Conservation (phyloP, 768 basidiomycete species). For the Termitomyces sp. region DNA sequence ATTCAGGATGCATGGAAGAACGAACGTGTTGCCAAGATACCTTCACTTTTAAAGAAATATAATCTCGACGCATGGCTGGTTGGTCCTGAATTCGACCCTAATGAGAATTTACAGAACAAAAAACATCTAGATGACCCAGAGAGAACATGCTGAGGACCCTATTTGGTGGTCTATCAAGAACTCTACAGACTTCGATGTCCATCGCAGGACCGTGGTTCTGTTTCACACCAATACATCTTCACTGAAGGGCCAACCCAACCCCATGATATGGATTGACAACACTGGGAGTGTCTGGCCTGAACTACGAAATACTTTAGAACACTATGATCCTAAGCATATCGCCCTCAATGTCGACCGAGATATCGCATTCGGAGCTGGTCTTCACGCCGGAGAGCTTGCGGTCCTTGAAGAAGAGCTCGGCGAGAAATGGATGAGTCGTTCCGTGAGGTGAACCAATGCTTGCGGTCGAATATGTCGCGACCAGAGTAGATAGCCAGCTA, state of each 20-base stretch:
- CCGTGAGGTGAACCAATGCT: conserved; percentile 42
- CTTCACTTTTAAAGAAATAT: conserved; percentile 38
- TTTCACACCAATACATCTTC: conserved; percentile 43
- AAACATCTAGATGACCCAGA: conserved; percentile 35
- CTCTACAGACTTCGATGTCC: conserved; percentile 43
- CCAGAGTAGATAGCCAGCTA: conserved; percentile 37
- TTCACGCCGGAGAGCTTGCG: conserved; percentile 45
- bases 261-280: conserved; percentile 46
- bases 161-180: conserved; percentile 49
- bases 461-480: conserved; percentile 44
- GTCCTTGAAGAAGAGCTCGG: conserved; percentile 35
- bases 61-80: conserved; percentile 37
- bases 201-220: conserved; percentile 44
- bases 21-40: conserved; percentile 38
- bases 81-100: neutral
- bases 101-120: conserved; percentile 15
- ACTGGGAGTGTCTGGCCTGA: conserved; percentile 46
- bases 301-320: conserved; percentile 31
- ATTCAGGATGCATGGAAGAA: conserved; percentile 38
- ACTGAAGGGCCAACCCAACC: conserved; percentile 33
- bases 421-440: conserved; percentile 34
- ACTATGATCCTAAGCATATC: conserved; percentile 36
- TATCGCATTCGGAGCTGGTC: conserved; percentile 45
- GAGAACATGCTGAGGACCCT: conserved; percentile 53
- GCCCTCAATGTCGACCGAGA: conserved; percentile 43